Conservation (phyloP, 176 grass and related monocot species). For the Ananas comosus region DNA sequence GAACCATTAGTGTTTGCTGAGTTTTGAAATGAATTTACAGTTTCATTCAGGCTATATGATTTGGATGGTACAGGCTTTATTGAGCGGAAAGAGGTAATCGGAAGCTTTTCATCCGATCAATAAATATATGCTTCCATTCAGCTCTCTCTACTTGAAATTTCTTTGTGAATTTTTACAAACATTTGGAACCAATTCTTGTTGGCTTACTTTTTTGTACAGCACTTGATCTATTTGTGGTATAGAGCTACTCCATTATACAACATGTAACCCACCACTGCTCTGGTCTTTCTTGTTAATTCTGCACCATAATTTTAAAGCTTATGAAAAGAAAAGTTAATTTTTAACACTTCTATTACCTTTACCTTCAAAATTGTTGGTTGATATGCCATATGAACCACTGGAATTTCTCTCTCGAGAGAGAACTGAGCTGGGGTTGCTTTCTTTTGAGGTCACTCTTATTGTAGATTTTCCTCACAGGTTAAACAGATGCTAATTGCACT, state of each 20-base stretch:
- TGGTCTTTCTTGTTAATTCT: background rate
- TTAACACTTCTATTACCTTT: background rate
- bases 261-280: background rate
- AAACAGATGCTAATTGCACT: conserved; percentile 97
- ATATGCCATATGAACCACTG: background rate
- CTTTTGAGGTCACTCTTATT: background rate
- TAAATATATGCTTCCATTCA: no score
- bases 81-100: conserved; percentile 79
- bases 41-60: conserved; percentile 95
- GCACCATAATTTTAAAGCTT: background rate
- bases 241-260: background rate
- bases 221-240: background rate
- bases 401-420: background rate
- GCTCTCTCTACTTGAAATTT: background rate
- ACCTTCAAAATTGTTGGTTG: background rate
- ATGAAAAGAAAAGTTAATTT: background rate
- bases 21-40: conserved; percentile 29
- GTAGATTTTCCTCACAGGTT: conserved; percentile 48
- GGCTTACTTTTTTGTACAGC: background rate
- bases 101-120: background rate
- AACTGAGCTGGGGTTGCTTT: background rate
- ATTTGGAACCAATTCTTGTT: background rate
- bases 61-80: conserved; percentile 83
- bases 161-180: background rate
- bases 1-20: conserved; percentile 13